These are phyloP conservation scores for Trichomonas vaginalis DNA, from an alignment of 208 protist genomes.

Conservation along the genomic window DNA sequence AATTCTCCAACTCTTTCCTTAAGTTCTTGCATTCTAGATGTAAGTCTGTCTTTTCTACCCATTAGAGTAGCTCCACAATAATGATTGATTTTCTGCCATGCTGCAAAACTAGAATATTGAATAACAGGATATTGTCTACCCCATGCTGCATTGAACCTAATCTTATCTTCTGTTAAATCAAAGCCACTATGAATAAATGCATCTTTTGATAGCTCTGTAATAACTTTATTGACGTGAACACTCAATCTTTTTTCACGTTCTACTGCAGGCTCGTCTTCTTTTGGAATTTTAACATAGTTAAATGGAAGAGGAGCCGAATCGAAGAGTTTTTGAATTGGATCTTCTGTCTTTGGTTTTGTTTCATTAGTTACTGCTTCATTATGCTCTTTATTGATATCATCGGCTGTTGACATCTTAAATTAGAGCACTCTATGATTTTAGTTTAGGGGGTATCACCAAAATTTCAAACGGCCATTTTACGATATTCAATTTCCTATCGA, in stretches of 20 bases:
- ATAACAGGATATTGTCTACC: not conserved
- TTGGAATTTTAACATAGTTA: not conserved
- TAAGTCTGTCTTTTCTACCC: not conserved
- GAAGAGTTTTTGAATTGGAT: not conserved
- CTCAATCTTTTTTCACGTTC: not conserved
- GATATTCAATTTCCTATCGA: too few species aligned
- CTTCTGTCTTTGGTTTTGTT: too few species aligned
- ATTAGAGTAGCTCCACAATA: not conserved
- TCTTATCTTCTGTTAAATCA: not conserved
- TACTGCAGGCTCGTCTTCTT: not conserved
- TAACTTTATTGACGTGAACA: not conserved
- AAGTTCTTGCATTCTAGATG: not conserved
- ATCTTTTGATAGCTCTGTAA: not conserved
- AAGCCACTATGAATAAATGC: not conserved
- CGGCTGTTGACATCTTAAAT: too few species aligned
- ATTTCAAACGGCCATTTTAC: too few species aligned
- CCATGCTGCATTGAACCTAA: not conserved
- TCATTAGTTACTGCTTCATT: too few species aligned
- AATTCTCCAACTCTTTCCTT: not conserved
- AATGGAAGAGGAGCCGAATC: not conserved
- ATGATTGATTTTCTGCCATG: conserved; percentile 16
- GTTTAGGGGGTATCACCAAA: too few species aligned
- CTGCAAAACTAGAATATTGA: not conserved
- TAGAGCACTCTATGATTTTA: too few species aligned
- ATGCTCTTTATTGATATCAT: too few species aligned